Base-by-base conservation (phyloP, 2,329 filamentous ascomycete species). In the Cladorrhinum sp. region DNA sequence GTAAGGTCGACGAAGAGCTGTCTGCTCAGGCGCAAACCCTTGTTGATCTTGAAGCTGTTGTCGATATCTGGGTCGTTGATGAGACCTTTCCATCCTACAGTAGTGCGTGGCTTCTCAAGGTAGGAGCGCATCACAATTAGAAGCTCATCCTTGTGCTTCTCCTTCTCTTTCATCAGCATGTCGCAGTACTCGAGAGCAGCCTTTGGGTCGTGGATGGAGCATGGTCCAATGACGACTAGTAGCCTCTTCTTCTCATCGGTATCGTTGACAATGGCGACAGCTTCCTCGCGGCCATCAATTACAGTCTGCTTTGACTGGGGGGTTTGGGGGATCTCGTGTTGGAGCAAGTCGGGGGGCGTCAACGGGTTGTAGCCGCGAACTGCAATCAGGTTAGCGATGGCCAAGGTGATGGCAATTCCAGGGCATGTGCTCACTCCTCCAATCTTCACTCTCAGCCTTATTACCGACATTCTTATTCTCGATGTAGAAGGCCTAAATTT, bases 21-120 rank as follows among this genome's bases (percentile, higher is more conserved):
- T 68, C 95, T 85, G 59, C 92, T 91, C 59, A 92, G 81, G 55
- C 91, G 87, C 71, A 99, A 78, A 20, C 95, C 95, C 82, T 98
- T 98, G 83, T 98, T 98, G 80, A 99, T 98, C 79, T 97, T 88
- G 89, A 96, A 98, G 76, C 90, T 95, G 75, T 96, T 94, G 77
- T 98, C 93, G 73, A 99, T 96, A 72, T 98, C 94, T 1, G 95
- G 95, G 77, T 99, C 95, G 75, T 99, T 98, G 80, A 99, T 96
- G 70, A 99, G 81, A 55, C 95, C 95, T 81, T 99, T 99, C 95
- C 95, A 99, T 68, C 95, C 95, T 26, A 99, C 92, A 0, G 95
- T 99, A 26, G 95, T 99, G 66, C 95, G 88, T 21, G 95, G 95
- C 83, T 99, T 99, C 83, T 99, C 95, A 63, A 99, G 86, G 84